Evolutionary conservation across 2,329 filamentous ascomycete species (phyloP).

Genomic region (Cryphonectria radicalis): DNA sequence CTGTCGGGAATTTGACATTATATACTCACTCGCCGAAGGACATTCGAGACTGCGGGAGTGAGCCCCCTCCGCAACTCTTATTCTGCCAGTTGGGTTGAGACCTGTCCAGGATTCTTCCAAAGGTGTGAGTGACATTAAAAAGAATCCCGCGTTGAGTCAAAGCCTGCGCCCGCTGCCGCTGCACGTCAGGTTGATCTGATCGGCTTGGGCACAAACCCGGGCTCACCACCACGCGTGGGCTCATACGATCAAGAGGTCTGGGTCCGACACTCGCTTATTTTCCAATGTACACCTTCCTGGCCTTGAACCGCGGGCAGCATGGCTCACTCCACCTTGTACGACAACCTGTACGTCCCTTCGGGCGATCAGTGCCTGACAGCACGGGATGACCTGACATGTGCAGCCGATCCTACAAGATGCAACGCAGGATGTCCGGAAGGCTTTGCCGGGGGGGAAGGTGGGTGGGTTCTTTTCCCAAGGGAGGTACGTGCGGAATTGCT

Average conservation of each 20-base stretch:
- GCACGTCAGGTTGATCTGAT: neutral
- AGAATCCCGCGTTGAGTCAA: neutral
- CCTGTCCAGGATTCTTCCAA: neutral
- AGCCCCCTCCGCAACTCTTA: neutral
- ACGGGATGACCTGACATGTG: slow-evolving; percentile 9
- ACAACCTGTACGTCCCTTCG: slow-evolving; percentile 19
- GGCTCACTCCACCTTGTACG: slow-evolving; percentile 23
- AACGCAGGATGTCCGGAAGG: neutral
- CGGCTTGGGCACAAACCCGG: neutral
- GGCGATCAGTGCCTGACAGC: slow-evolving; percentile 6
- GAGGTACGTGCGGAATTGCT: slow-evolving; percentile 3
- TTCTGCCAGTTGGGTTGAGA: neutral
- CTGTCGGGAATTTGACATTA: neutral
- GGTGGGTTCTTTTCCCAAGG: neutral
- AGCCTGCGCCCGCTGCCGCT: neutral
- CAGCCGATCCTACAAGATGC: neutral
- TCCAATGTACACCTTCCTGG: slow-evolving; percentile 8
- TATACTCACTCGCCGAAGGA: neutral
- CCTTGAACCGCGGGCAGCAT: slow-evolving; percentile 15
- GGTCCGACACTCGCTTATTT: slow-evolving; percentile 23
- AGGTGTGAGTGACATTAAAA: neutral
- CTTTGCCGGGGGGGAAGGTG: neutral
- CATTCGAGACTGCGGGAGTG: neutral
- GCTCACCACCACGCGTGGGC: neutral
- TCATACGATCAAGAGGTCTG: slow-evolving; percentile 3